Conservation (phyloP, 768 basidiomycete species). For the Kondoa malvinella region DNA sequence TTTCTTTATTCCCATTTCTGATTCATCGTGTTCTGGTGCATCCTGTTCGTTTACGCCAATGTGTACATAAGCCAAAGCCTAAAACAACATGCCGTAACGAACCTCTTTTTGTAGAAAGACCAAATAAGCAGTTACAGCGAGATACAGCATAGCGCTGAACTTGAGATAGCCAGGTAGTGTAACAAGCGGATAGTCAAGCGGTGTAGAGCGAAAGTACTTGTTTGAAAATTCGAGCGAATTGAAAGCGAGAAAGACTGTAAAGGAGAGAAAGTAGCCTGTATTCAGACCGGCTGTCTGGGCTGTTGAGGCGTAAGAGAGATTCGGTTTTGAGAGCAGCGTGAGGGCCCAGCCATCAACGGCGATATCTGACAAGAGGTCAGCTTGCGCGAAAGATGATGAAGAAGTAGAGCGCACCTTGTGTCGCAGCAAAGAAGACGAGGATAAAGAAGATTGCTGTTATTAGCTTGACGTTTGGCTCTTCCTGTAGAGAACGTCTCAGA, state of each 20-base stretch:
- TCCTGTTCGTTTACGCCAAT: constrained; percentile 38
- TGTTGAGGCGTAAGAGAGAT: constrained; percentile 88
- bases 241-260: constrained; percentile 85
- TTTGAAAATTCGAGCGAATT: constrained; percentile 78
- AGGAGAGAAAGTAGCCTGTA: constrained; percentile 84
- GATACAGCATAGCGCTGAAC: constrained; percentile 71
- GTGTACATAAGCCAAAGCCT: neutral
- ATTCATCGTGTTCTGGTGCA: constrained; percentile 46
- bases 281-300: constrained; percentile 96
- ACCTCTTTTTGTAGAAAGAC: constrained; percentile 79
- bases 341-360: constrained; percentile 67
- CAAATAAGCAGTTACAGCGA: constrained; percentile 72
- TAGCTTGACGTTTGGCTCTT: constrained; percentile 56
- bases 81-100: constrained; percentile 22
- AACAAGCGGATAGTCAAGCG: constrained; percentile 34
- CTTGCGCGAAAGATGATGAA: neutral
- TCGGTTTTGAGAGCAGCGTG: constrained; percentile 63
- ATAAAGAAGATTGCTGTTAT: constrained; percentile 71
- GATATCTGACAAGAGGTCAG: constrained; percentile 63
- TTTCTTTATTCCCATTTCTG: constrained; percentile 73
- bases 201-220: constrained; percentile 35
- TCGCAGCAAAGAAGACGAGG: constrained; percentile 86
- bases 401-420: constrained; percentile 55
- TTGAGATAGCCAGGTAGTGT: constrained; percentile 60
- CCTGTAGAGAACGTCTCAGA: constrained; percentile 39